Evolutionary conservation across 1,139 yeast species (phyloP).

Genomic region (Magnusiomyces ingens): DNA sequence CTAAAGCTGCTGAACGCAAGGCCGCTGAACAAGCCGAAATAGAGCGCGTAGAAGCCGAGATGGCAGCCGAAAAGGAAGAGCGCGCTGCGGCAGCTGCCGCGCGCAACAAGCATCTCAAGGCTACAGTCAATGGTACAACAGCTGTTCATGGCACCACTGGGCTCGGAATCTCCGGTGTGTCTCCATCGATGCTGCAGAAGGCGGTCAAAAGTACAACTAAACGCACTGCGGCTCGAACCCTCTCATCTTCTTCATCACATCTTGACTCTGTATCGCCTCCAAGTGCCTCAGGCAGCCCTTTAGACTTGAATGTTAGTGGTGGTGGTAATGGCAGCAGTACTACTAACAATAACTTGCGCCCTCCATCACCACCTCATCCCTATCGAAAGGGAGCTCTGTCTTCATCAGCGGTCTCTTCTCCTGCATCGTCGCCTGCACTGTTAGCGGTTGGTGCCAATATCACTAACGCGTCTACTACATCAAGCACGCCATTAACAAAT

Average conservation of each 20-base stretch:
- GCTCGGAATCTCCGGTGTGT: not conserved
- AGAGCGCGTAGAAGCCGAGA: slow-evolving; percentile 9
- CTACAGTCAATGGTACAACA: not conserved
- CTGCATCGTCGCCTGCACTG: not conserved
- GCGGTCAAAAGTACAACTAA: slow-evolving; percentile 1
- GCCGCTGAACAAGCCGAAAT: slow-evolving; percentile 3
- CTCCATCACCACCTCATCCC: not conserved
- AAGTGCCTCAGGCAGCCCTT: not conserved
- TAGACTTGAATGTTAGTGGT: not conserved
- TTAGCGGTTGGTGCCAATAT: not conserved
- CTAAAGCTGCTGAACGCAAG: slow-evolving; percentile 11
- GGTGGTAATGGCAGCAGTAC: not conserved
- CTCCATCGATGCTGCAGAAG: slow-evolving; percentile 9
- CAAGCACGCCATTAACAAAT: not conserved
- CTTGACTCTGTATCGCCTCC: not conserved
- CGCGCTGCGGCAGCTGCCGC: slow-evolving; percentile 5
- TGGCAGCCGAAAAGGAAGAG: slow-evolving; percentile 9
- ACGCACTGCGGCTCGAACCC: not conserved
- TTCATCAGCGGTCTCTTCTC: not conserved
- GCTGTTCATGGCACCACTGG: not conserved
- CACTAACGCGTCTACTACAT: not conserved
- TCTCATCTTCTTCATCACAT: not conserved
- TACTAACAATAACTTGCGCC: not conserved
- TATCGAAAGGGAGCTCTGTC: no score
- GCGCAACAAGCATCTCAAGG: not conserved